A percentile compares a stretch with the other conserved stretches of the same genome.
Conservation (phyloP, 2,329 filamentous ascomycete species). For the Colletotrichum tropicicola region DNA sequence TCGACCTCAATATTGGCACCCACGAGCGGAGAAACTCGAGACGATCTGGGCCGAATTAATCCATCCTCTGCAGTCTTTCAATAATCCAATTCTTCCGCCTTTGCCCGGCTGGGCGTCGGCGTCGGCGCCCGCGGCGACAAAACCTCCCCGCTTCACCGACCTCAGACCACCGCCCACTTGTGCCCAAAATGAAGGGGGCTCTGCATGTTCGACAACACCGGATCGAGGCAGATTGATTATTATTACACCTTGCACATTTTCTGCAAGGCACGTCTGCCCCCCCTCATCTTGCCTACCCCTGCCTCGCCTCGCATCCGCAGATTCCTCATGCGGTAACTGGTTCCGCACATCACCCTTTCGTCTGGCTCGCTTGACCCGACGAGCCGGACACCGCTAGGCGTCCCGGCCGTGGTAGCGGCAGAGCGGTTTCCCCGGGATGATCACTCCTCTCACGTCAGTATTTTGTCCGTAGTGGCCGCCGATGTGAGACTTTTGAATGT, state of each 20-base stretch:
- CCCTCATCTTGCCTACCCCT: not conserved
- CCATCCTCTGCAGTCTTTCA: not conserved
- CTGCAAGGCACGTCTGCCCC: conserved; percentile 7
- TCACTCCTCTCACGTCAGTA: not conserved
- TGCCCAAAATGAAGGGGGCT: not conserved
- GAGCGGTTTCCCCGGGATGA: not conserved
- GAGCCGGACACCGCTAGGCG: not conserved
- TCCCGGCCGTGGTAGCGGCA: not conserved
- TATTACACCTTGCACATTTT: not conserved
- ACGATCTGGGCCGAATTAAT: not conserved
- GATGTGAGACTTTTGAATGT: too few species aligned
- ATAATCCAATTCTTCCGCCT: conserved; percentile 18
- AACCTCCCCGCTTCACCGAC: not conserved
- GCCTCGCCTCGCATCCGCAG: not conserved
- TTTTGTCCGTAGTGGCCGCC: not conserved
- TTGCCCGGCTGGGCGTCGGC: conserved; percentile 22
- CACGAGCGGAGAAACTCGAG: not conserved
- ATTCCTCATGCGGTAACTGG: not conserved
- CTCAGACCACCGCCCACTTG: not conserved
- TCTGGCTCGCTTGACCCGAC: not conserved
- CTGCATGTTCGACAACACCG: not conserved
- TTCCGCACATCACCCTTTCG: not conserved
- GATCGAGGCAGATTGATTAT: not conserved
- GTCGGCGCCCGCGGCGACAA: not conserved
- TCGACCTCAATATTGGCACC: not conserved